Percentiles rank a stretch among this genome's conserved stretches.
These are phyloP conservation scores for Viola odorata DNA, from an alignment of 345 rosid genomes.

Conservation along the genomic window DNA sequence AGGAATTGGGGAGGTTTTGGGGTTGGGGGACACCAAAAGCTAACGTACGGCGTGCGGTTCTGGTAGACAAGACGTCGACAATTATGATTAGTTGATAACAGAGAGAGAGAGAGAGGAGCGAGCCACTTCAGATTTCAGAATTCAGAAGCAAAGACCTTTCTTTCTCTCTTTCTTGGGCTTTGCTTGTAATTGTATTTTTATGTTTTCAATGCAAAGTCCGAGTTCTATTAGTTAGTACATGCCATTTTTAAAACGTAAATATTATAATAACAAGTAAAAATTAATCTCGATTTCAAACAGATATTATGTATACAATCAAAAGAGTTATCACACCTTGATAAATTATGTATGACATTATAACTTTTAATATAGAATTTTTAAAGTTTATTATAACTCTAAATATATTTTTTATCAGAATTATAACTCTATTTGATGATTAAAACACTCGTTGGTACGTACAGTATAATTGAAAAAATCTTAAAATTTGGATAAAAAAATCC, in stretches of 20 bases:
- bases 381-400: no score
- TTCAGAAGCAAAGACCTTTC: background rate
- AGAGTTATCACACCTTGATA: no score
- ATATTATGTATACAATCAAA: no score
- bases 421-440: no score
- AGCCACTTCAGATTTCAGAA: background rate
- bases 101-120: background rate
- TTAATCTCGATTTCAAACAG: no score
- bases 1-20: background rate
- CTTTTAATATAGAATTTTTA: no score
- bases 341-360: no score
- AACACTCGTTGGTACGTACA: no score
- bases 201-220: constrained; percentile 1
- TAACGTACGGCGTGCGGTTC: constrained; percentile 14
- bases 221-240: background rate
- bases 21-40: constrained; percentile 5
- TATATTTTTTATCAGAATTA: no score
- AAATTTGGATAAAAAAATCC: no score
- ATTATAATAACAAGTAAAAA: background rate
- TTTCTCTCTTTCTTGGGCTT: background rate
- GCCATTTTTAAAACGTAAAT: background rate
- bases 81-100: constrained; percentile 6
- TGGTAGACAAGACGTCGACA: constrained; percentile 11
- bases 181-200: background rate
- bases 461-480: no score